Base-by-base conservation (phyloP, 2,329 filamentous ascomycete species). In the Cercospora berteroae region DNA sequence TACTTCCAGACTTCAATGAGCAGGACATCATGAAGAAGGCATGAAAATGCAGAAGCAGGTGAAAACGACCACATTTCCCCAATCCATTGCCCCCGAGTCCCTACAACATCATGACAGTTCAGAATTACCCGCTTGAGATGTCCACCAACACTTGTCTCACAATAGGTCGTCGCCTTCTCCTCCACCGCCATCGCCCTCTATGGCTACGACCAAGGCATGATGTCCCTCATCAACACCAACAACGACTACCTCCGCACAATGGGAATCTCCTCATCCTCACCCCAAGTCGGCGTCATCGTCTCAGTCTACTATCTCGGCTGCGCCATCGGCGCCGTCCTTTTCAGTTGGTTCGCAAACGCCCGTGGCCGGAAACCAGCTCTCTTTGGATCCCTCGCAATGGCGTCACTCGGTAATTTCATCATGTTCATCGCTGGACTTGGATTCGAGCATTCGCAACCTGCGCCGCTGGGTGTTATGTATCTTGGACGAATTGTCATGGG, bases 231-330 rank as follows among this genome's bases (percentile, higher is more conserved):
- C 77, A 86, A 86, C 71, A 86, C 84, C 1, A 86, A 86, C 69
- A 71, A 81, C 59, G 68, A 83, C 70, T 89, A 89, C 71, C 82
- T 89, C 1, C 68, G 75, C 6, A 88, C 85, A 31, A 88, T 89
- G 86, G 81, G 81, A 58, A 85, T 89, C 39, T 66, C 72, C 6
- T 9, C 13, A 2, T 27, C 36, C 50, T 63, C 31, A 7, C 81
- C 85, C 1, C 72, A 88, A 23, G 85, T 88, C 39, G 86, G 87
- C 63, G 80, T 87, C 64, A 86, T 88, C 63, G 86, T 89, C 16
- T 84, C 85, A 2, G 81, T 88, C 31, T 89, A 88, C 79, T 89
- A 89, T 70, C 82, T 89, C 5, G 86, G 86, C n/a, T 88, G 86
- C 71, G 81, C 86, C 3, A 76, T 85, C 3, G 86, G 87, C 13